phyloP scores from a whole-genome alignment of 306 rosid species.

The Cicer judaicum region DNA sequence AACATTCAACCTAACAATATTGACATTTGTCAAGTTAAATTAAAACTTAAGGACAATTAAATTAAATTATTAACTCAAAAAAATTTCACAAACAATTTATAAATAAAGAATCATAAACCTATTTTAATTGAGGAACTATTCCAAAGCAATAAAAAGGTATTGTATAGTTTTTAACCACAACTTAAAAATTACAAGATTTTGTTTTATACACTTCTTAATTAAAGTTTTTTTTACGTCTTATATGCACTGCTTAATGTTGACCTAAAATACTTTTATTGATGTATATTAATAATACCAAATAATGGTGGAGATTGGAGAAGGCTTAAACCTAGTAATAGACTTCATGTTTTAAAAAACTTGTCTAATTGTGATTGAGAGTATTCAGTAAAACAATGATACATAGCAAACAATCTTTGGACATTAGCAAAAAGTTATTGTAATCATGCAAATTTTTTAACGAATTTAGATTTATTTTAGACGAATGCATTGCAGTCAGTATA shows the following conservation, averaged over 20 bases:
- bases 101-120: background rate
- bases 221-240: too few relatives aligned
- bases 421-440: slow-evolving; percentile 1
- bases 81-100: background rate
- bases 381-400: slow-evolving; percentile 36
- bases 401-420: slow-evolving; percentile 10
- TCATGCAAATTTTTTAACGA: slow-evolving; percentile 34
- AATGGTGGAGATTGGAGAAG: background rate
- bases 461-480: too few relatives aligned
- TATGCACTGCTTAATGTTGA: background rate
- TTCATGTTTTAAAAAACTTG: background rate
- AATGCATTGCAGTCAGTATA: too few relatives aligned
- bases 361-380: background rate
- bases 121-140: background rate
- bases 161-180: background rate
- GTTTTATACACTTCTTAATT: background rate
- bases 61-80: too few relatives aligned
- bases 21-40: too few relatives aligned
- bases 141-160: background rate
- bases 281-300: background rate
- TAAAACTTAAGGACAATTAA: too few relatives aligned
- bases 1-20: too few relatives aligned
- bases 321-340: background rate
- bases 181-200: background rate
- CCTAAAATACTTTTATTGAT: background rate